Evolutionary conservation across 1,284 basidiomycete genomes (phyloP), one percentile per base, ranked within the genome.

Genomic region (Mycena citricolor): DNA sequence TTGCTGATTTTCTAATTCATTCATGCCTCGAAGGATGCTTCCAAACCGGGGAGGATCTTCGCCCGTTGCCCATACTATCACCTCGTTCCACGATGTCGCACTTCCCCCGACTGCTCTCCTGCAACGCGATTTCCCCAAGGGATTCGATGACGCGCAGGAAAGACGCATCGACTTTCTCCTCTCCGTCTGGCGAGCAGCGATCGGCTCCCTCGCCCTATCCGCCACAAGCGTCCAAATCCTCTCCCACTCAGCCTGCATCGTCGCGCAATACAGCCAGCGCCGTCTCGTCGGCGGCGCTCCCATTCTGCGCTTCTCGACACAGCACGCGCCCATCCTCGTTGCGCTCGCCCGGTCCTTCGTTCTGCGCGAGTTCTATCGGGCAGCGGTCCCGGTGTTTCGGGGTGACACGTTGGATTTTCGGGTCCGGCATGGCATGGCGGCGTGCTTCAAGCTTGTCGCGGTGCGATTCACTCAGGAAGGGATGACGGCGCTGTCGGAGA

Each of bases 291-390:
- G 32, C 4, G 57, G 57, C 3, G 40, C 49, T 3, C 69, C 75
- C 0, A 70, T 78, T 46, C 63, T 76, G 19, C 55, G 57, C 4
- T 76, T 76, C 62, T 60, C 66, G 11, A 77, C 75, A 0, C 76
- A 77, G 51, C 65, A 76, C 35, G 58, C 61, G 8, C 75, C 76
- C 2, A 63, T 76, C 20, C 47, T 75, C 11, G 61, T 60, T 5
- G 67, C 67, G 1, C 35, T 71, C 0, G 64, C 74, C 4, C 69
- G 73, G 49, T 48, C 63, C 2, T 67, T 64, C 39, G 71, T 75
- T 8, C 48, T 74, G 50, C 52, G 65, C 22, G 68, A 64, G 7
- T 65, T 67, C 34, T 51, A 56, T 16, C 55, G 60, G 31, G 48
- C 50, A 36, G 61, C 64, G 5, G 42, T 61, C 5, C 34, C 39